Evolutionary conservation across 2,329 filamentous ascomycete genomes (phyloP), one percentile per base, ranked within the genome.

Genomic region (Amauroascus verrucosus): DNA sequence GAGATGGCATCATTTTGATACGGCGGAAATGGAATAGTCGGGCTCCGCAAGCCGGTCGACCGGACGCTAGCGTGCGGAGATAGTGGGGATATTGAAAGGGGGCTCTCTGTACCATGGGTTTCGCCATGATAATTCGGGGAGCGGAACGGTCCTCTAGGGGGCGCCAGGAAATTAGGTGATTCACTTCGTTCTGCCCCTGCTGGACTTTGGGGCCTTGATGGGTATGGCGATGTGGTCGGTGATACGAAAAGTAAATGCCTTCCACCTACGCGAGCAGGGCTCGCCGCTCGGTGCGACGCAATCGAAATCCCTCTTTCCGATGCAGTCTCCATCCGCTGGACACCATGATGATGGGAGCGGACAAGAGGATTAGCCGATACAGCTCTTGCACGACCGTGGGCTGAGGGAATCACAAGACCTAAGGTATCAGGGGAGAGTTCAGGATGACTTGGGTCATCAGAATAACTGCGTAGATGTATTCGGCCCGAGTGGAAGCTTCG

Each of bases 401-500:
- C 24, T 9, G 40, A 14, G 38, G 40, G 60, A 60, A 35, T 61
- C 57, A 37, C 56, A 58, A 6, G 56, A 52, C 54, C 56, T 60
- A 53, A 61, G 58, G 24, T 58, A 52, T 26, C 49, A 60, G 61
- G 18, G 65, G 65, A 37, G 62, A 55, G 56, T 56, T 62, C 55
- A 54, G 73, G 71, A 53, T 74, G 70, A n/a, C 70, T 70, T 43
- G 75, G 70, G 57, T 84, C 80, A 57, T 86, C 83, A 0, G 84
- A 86, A 63, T 85, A 85, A 61, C 84, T 81, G 56, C 85, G 79
- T 22, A 82, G 70, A 58, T 82, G 77, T 56, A 95, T 82, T 1
- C 83, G 79, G 41, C 82, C 79, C 16, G 85, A 78, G 61, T 83
- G 82, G 24, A 86, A 80, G 58, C 88, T 93, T 63, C 86, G 81